Evolutionary conservation across 805 yeast genomes (phyloP), one percentile per base, ranked within the genome.

Genomic region (Peterozyma toletana): DNA sequence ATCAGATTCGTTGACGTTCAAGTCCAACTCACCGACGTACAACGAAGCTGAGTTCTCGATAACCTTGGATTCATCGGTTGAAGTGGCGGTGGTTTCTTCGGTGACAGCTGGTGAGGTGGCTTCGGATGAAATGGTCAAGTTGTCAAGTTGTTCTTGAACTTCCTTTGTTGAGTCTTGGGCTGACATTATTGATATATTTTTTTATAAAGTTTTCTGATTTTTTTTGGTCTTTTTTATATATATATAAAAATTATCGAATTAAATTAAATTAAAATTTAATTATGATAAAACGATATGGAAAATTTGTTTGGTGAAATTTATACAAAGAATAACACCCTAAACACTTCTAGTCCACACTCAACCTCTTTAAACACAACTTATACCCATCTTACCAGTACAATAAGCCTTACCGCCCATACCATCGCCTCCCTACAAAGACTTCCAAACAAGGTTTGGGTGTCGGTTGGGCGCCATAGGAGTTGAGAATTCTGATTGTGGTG

Each of bases 11-110:
- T 88, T 86, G 56, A 93, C 96, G 38, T 85, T 66, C 52, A 90
- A 86, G 67, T 87, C 95, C 59, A 93, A 81, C 73, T 93, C 99
- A 62, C 99, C 98, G 62, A 93, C 98, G 71, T 93, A 93, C 58
- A 93, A 80, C 39, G 97, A 88, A 52, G 93, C 93, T 48, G 84
- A 72, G 48, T 77, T 67, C 59, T 77, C 83, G 18, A 37, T 40
- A 36, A 44, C 43, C 29, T 44, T 44, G 14, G 41, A 27, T 11
- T 30, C 40, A 14, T 43, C 46, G 14, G 36, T n/a, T 5, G 34
- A 13, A n/a, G 43, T 17, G 15, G 33, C 37, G n/a, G 42, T 11
- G n/a, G 42, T 18, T n/a, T 36, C 16, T 18, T 34, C 38, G 17
- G 33, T 37, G 18, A 35, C 21, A 36, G 42, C 46, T 35, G 43